phyloP scores from a whole-genome alignment of 352 stramenopile genomes.

The Saprolegnia diclina region DNA sequence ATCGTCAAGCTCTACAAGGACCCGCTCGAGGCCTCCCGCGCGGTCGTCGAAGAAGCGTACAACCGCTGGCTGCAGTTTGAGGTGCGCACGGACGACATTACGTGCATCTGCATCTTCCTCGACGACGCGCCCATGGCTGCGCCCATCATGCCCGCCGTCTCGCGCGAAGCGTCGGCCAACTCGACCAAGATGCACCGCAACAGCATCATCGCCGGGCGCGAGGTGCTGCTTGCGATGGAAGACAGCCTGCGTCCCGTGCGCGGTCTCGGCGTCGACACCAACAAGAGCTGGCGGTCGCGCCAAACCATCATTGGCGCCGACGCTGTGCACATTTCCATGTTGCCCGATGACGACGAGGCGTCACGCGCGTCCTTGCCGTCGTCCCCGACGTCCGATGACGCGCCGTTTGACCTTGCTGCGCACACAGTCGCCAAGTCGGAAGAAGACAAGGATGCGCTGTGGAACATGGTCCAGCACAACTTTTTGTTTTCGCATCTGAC shows the following conservation, averaged over 20 bases:
- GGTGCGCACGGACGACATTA: conserved; percentile 94
- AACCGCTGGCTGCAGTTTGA: conserved; percentile 92
- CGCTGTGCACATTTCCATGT: conserved; percentile 71
- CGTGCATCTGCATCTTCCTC: conserved; percentile 84
- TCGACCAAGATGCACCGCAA: conserved; percentile 52
- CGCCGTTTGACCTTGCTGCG: conserved; percentile 29
- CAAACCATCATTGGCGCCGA: conserved; percentile 83
- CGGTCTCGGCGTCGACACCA: conserved; percentile 35
- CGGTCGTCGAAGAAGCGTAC: conserved; percentile 89
- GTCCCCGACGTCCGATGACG: conserved; percentile 27
- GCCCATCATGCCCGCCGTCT: conserved; percentile 30
- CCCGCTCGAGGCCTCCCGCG: conserved; percentile 83
- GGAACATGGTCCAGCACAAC: conserved; percentile 83
- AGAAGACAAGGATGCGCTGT: conserved; percentile 79
- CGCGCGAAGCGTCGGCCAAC: neutral
- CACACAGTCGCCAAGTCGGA: conserved; percentile 52
- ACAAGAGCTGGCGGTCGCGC: conserved; percentile 54
- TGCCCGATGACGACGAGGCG: conserved; percentile 31
- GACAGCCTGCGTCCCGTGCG: conserved; percentile 49
- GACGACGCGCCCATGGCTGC: conserved; percentile 36
- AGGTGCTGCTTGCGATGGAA: conserved; percentile 82
- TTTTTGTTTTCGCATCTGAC: conserved; percentile 92
- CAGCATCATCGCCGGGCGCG: conserved; percentile 76
- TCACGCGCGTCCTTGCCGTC: conserved; percentile 35
- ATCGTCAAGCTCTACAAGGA: conserved; percentile 83